phyloP scores from a whole-genome alignment of 2,329 filamentous ascomycete species.

The Scytalidium sp. region DNA sequence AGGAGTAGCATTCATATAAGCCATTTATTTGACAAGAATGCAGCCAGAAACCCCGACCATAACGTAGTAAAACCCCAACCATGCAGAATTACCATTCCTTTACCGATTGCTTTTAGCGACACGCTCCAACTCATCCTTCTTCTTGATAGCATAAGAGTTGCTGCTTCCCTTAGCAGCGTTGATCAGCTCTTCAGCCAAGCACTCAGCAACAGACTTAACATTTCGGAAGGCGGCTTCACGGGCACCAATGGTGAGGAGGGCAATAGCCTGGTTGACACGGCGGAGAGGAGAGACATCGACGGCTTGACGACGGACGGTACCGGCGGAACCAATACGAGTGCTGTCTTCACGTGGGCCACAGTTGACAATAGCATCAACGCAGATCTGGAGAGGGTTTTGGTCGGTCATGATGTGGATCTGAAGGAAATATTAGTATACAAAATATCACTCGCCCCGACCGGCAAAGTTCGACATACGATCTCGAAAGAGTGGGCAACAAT shows the following conservation, averaged over 20 bases:
- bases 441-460: constrained; percentile 7
- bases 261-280: constrained; percentile 99
- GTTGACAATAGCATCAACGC: constrained; percentile 99
- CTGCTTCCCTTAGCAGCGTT: constrained; percentile 99
- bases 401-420: constrained; percentile 99
- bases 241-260: constrained; percentile 97
- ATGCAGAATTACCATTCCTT: constrained; percentile 42
- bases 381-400: constrained; percentile 99
- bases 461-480: constrained; percentile 72
- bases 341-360: constrained; percentile 99
- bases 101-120: constrained; percentile 99
- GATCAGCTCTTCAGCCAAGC: constrained; percentile 99
- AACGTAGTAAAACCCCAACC: constrained; percentile 29
- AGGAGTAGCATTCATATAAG: constrained; percentile 19
- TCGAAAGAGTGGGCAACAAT: constrained; percentile 99
- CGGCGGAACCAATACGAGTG: constrained; percentile 98
- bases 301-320: constrained; percentile 99
- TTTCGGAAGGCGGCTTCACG: constrained; percentile 99
- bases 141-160: constrained; percentile 99
- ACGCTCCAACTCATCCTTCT: constrained; percentile 99
- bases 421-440: constrained; percentile 14
- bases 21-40: constrained; percentile 30
- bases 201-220: constrained; percentile 99
- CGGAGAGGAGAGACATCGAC: constrained; percentile 99
- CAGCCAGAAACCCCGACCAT: constrained; percentile 26